Conservation (phyloP, 2,329 filamentous ascomycete species). For the Cladosporium sp. region DNA sequence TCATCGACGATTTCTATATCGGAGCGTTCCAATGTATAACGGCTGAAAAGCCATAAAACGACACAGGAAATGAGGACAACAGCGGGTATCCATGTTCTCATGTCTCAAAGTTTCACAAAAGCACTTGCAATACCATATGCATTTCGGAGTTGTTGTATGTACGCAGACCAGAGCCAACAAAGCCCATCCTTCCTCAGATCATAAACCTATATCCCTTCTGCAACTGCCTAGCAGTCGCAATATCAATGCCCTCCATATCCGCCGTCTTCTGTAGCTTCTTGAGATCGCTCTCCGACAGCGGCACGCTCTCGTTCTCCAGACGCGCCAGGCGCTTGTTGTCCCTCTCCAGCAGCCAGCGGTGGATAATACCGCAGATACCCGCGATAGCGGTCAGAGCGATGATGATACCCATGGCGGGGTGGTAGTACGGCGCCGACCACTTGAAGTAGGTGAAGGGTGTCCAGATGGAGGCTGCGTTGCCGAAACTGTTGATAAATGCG, state of each 20-base stretch:
- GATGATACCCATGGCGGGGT: slow-evolving; percentile 39
- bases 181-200: slow-evolving; percentile 29
- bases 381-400: slow-evolving; percentile 35
- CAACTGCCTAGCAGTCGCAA: slow-evolving; percentile 52
- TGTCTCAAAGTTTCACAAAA: neutral
- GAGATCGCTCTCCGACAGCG: slow-evolving; percentile 52
- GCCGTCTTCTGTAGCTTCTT: slow-evolving; percentile 53
- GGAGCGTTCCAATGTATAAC: too few species aligned
- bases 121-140: neutral
- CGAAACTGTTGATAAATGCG: slow-evolving; percentile 47
- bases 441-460: slow-evolving; percentile 44
- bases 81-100: neutral
- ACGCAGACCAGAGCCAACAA: neutral
- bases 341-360: slow-evolving; percentile 36
- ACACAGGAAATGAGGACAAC: neutral
- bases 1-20: neutral
- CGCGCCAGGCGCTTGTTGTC: slow-evolving; percentile 56
- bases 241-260: slow-evolving; percentile 53
- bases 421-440: slow-evolving; percentile 33
- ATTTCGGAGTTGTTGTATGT: neutral
- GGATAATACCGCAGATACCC: slow-evolving; percentile 32
- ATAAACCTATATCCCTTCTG: slow-evolving; percentile 60
- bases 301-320: slow-evolving; percentile 52
- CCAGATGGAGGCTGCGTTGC: slow-evolving; percentile 46
- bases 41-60: neutral